Evolutionary conservation across 75 land plant genomes (phyloP), one percentile per base, ranked within the genome.

Genomic region (Picea sitchensis): DNA sequence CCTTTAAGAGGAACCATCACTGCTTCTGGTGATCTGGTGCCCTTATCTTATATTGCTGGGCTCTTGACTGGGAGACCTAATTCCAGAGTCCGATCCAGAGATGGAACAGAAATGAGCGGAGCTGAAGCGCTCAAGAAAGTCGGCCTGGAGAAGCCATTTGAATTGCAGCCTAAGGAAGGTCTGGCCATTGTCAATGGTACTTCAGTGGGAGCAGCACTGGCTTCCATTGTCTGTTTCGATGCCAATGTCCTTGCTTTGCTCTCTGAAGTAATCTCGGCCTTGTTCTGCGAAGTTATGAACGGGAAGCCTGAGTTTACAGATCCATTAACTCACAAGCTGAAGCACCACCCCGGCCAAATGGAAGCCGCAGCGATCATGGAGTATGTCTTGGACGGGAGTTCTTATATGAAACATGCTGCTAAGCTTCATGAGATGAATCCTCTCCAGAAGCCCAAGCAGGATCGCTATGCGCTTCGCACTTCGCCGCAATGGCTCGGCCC

Each of bases 371-470:
- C 90, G 6, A 47, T 87, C n/a, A 88, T 88, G 90, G 86, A 86
- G 56, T 84, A 54, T 77, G 32, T 88, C 30, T 77, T 87, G 13
- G 89, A 88, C 14, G 84, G 78, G 64, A 87, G 77, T 69, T 83
- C 81, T 13, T 82, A 81, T 81, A 87, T 88, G 86, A 75, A 57
- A 31, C 63, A 51, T 13, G 89, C 92, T 0, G 74, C 83, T 21
- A 86, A 84, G 84, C 54, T 89, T 26, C 88, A 91, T 72, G 92
- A 87, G 60, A 67, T 59, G 65, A 87, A 89, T 54, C 84, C 92
- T 2, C 80, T 88, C 11, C 83, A 85, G 74, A 90, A 90, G 78
- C 91, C 93, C 0, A 91, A 91, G 83, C 93, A 91, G 64, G 93
- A 91, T 74, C 77, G 92, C 15, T 81, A 81, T 21, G 82, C 82